phyloP scores from a whole-genome alignment of 805 yeast species.

The Sugiyamaella valdiviana region DNA sequence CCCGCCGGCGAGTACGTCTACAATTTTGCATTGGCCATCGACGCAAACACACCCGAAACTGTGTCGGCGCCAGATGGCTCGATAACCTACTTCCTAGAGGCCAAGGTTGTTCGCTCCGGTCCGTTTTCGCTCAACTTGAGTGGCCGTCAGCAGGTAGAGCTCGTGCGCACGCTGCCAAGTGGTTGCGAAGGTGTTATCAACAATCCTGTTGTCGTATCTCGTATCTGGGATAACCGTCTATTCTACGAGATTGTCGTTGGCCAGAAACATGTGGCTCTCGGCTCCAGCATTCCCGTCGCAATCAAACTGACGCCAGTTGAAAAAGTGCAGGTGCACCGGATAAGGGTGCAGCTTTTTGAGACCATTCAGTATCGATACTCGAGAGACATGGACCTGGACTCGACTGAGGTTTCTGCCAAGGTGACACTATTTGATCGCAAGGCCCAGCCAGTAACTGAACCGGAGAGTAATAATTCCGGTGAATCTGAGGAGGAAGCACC shows the following conservation, averaged over 20 bases:
- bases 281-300: constrained; percentile 76
- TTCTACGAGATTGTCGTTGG: constrained; percentile 88
- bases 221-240: constrained; percentile 90
- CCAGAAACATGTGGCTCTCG: constrained; percentile 78
- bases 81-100: constrained; percentile 63
- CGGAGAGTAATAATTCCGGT: neutral
- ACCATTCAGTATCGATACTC: constrained; percentile 85
- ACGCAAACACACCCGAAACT: constrained; percentile 75
- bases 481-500: constrained; percentile 1
- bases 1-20: constrained; percentile 88
- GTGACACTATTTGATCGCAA: constrained; percentile 58
- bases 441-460: constrained; percentile 30
- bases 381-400: constrained; percentile 80
- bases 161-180: constrained; percentile 74
- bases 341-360: constrained; percentile 79
- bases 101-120: constrained; percentile 70
- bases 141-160: constrained; percentile 55
- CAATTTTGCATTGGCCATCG: constrained; percentile 84
- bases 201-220: constrained; percentile 84
- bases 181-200: constrained; percentile 60
- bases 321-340: constrained; percentile 79
- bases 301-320: constrained; percentile 82
- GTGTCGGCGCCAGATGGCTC: constrained; percentile 73
- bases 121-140: constrained; percentile 73
- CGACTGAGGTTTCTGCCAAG: constrained; percentile 23